Evolutionary conservation across 2,329 filamentous ascomycete genomes (phyloP), one percentile per base, ranked within the genome.

Genomic region (Colletotrichum zoysiae): DNA sequence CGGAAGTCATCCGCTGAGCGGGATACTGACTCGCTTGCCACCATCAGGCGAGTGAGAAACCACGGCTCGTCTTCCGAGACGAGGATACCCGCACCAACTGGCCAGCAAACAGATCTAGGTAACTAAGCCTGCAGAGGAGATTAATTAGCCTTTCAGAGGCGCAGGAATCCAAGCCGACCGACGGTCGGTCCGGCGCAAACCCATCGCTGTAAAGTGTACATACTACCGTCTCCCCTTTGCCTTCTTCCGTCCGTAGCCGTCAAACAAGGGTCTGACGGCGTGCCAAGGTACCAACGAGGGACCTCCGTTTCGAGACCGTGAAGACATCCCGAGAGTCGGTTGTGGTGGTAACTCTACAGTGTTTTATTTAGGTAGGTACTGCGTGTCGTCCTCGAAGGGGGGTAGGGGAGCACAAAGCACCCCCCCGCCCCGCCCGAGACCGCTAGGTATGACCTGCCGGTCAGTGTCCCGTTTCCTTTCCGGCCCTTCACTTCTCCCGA

Each of bases 401-500:
- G 14, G 44, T 8, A n/a, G 8, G 44, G 44, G 3, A 46, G 44
- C 20, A 20, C 20, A 20, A 42, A 16, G 20, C 33, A n/a, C n/a
- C 23, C n/a, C 33, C n/a, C 48, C 62, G 20, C 20, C 46, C 46
- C n/a, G 18, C 38, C 35, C 23, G 56, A 60, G 55, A 66, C 55
- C 42, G 44, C 62, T 51, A 53, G 46, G 38, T 56, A 42, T 60
- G 55, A 51, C 55, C 30, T 50, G 23, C 30, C 55, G 40, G 38
- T 30, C 63, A 60, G 56, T 70, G 56, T 42, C 33, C 56, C 16
- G 38, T 56, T 56, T 51, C 65, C 63, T 55, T 67, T 71, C 51
- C 44, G 26, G 51, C 40, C 60, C 48, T 44, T 42, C 46, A 40
- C 40, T 38, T 59, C 35, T 63, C 69, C 65, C 42, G 44, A 74